Conservation (phyloP, 2,329 filamentous ascomycete species). For the Triangularia verruculosa region DNA sequence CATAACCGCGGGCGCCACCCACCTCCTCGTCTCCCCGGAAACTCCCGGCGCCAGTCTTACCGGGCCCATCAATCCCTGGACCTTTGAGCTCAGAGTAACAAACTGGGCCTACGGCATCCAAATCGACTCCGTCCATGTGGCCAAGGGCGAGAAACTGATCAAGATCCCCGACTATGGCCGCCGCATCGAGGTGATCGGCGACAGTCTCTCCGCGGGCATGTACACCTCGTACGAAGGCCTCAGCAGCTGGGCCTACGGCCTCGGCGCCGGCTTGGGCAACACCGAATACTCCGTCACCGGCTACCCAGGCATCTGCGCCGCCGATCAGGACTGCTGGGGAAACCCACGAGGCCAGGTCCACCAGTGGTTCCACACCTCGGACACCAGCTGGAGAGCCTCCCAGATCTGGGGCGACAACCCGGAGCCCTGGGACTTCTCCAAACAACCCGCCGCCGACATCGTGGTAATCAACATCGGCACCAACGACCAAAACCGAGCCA, state of each 20-base stretch:
- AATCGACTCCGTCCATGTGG: slow-evolving; percentile 50
- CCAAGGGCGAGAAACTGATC: slow-evolving; percentile 42
- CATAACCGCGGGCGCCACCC: slow-evolving; percentile 53
- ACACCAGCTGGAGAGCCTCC: slow-evolving; percentile 47
- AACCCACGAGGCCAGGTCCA: slow-evolving; percentile 48
- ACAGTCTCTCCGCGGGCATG: slow-evolving; percentile 53
- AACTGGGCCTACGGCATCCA: slow-evolving; percentile 62
- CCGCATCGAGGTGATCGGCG: slow-evolving; percentile 44
- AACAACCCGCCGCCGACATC: slow-evolving; percentile 41
- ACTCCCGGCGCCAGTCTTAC: slow-evolving; percentile 45
- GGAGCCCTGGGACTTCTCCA: slow-evolving; percentile 45
- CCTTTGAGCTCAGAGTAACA: slow-evolving; percentile 57
- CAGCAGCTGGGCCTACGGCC: slow-evolving; percentile 34
- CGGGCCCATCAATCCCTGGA: slow-evolving; percentile 41
- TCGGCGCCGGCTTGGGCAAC: slow-evolving; percentile 55
- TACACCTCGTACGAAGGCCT: slow-evolving; percentile 48
- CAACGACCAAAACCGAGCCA: slow-evolving; percentile 44
- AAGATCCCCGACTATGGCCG: slow-evolving; percentile 38
- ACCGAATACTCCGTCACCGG: slow-evolving; percentile 58
- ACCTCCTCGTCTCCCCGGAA: slow-evolving; percentile 50
- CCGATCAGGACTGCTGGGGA: slow-evolving; percentile 55
- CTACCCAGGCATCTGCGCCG: slow-evolving; percentile 56
- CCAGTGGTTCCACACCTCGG: slow-evolving; percentile 57
- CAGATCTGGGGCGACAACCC: slow-evolving; percentile 44
- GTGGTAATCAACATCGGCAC: slow-evolving; percentile 48